Evolutionary conservation across 2,329 filamentous ascomycete genomes (phyloP), one percentile per base, ranked within the genome.

Genomic region (Domatiomyces catenatus): DNA sequence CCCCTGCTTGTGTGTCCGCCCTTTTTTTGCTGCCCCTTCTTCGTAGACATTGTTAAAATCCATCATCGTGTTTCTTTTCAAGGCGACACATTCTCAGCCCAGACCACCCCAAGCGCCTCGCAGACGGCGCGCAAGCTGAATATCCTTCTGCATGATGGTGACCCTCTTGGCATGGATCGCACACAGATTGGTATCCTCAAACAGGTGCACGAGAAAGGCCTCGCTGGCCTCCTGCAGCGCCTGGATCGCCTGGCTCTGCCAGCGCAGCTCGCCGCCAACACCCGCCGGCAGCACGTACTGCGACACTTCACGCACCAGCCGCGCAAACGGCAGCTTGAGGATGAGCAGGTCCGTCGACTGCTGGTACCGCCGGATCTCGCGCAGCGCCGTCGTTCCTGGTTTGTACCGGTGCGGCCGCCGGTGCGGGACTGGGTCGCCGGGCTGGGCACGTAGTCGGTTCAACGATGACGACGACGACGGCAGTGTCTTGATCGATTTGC

Each of bases 101-200:
- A 70, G 74, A 59, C 83, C 84, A 46, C 81, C 84, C 84, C 84
- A 89, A 45, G 81, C 76, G 10, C 85, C 85, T 48, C 85, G 75
- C 69, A 90, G 88, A 58, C 85, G 72, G 61, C 85, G 74, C 18
- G 90, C 90, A 54, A 96, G 77, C 70, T 95, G 90, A 61, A 98
- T 94, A 68, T 96, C 92, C 71, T 94, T 94, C 69, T 92, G 88
- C 86, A 94, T 90, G 61, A 95, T 94, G 42, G 90, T 96, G 49
- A 96, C 88, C 65, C 90, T 77, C 73, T 94, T 95, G 55, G 90
- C 92, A 69, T 96, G 90, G 61, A 96, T 89, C 56, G 90, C 92
- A 71, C 90, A 95, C 43, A 96, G 77, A 71, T 96, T 95, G 58
- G 86, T 86, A 69, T 94, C 87, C 66, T 95, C 89, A 64, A 96